Evolutionary conservation across 2,329 filamentous ascomycete species (phyloP).

Genomic region (Penicillium sp.): DNA sequence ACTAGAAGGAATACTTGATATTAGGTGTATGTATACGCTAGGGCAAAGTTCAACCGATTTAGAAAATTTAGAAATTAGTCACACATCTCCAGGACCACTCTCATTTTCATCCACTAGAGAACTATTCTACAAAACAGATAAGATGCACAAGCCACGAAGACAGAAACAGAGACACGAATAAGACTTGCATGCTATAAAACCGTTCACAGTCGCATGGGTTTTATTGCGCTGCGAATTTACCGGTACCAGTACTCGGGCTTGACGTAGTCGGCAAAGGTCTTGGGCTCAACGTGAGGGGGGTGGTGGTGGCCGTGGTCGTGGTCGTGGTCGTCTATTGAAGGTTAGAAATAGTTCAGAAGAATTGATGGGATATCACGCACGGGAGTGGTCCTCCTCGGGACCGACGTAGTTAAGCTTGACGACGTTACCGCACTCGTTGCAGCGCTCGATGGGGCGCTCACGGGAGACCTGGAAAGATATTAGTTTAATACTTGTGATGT

Average conservation of each 20-base stretch:
- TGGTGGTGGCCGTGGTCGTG: constrained; percentile 39
- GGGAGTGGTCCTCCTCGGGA: constrained; percentile 70
- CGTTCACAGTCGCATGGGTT: constrained; percentile 17
- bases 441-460: constrained; percentile 89
- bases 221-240: constrained; percentile 34
- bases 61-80: constrained; percentile 3
- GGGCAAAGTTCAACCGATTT: neutral
- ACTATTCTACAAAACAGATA: constrained; percentile 31
- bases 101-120: constrained; percentile 31
- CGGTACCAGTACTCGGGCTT: constrained; percentile 88
- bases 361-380: constrained; percentile 30
- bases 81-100: constrained; percentile 20
- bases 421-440: constrained; percentile 92
- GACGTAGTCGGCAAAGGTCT: constrained; percentile 95
- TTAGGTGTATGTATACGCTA: no score
- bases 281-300: constrained; percentile 73
- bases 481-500: constrained; percentile 18
- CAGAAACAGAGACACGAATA: constrained; percentile 14
- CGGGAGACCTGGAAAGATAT: constrained; percentile 66
- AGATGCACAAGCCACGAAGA: constrained; percentile 15
- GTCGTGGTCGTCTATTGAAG: constrained; percentile 40
- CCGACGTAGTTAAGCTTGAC: constrained; percentile 99
- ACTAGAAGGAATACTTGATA: neutral
- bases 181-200: constrained; percentile 13
- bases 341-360: constrained; percentile 7